phyloP scores from a whole-genome alignment of 176 grass and related monocot genomes.

The Musa beccarii region DNA sequence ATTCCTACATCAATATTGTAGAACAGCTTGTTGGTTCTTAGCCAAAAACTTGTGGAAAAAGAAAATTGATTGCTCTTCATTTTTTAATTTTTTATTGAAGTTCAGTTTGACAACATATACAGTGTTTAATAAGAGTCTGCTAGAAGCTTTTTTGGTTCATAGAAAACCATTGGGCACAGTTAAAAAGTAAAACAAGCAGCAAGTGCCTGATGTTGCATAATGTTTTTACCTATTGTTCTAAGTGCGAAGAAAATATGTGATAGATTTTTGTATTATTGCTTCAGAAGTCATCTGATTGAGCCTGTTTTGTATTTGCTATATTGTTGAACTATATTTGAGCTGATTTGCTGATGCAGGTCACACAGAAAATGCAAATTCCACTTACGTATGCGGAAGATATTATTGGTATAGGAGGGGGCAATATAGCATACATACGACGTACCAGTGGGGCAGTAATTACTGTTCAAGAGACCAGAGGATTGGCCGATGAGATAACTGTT shows the following conservation, averaged over 20 bases:
- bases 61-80: too few species aligned
- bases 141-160: too few species aligned
- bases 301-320: not conserved
- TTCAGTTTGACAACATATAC: too few species aligned
- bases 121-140: too few species aligned
- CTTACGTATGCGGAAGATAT: conserved; percentile 94
- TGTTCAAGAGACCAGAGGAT: conserved; percentile 74
- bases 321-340: not conserved
- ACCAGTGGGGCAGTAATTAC: conserved; percentile 77
- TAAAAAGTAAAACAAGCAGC: not conserved
- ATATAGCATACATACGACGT: conserved; percentile 83
- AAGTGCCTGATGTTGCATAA: too few species aligned
- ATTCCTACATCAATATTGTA: too few species aligned
- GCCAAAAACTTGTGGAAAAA: too few species aligned
- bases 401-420: conserved; percentile 83
- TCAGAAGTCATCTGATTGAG: not conserved
- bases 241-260: not conserved
- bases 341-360: conserved; percentile 44
- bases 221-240: too few species aligned
- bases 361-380: conserved; percentile 98
- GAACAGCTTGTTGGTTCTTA: too few species aligned
- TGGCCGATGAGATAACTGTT: conserved; percentile 90
- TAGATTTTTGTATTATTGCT: not conserved
- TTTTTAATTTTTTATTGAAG: too few species aligned
- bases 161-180: not conserved